Conservation (phyloP, 106 monocot genomes). For the Dendrobium nobile region DNA sequence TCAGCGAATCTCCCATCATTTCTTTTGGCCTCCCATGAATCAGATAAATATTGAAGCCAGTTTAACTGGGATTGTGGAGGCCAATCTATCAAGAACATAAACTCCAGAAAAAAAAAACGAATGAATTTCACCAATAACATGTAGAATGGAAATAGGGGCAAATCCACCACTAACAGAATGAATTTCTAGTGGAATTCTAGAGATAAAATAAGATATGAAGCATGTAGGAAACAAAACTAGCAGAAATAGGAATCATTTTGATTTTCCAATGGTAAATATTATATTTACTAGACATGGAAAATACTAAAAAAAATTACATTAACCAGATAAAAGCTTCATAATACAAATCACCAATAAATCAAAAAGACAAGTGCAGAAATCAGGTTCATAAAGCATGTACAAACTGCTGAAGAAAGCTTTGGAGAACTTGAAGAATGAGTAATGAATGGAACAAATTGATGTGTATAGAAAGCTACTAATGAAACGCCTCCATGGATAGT, state of each 20-base stretch:
- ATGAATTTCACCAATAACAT: too few relatives aligned
- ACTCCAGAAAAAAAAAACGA: background rate
- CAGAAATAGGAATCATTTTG: background rate
- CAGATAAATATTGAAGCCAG: background rate
- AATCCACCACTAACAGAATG: background rate
- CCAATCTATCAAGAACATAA: background rate
- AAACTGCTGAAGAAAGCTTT: background rate
- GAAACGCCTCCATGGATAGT: background rate
- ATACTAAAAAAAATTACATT: too few relatives aligned
- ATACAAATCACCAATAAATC: too few relatives aligned
- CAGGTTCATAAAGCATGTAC: too few relatives aligned
- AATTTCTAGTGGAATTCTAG: background rate
- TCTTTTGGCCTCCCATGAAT: slow-evolving; percentile 8
- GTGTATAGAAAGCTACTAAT: slow-evolving; percentile 5
- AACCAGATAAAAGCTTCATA: too few relatives aligned
- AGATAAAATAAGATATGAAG: background rate
- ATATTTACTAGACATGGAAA: too few relatives aligned
- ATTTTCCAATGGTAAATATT: background rate
- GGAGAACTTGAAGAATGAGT: background rate
- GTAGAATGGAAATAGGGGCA: background rate
- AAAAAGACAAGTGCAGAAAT: too few relatives aligned
- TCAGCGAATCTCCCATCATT: background rate
- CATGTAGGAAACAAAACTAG: background rate
- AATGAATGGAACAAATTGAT: background rate
- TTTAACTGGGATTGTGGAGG: background rate